A percentile compares a stretch with the other conserved stretches of the same genome.
Conservation (phyloP, 805 yeast genomes). For the Candida pseudoglaebosa region DNA sequence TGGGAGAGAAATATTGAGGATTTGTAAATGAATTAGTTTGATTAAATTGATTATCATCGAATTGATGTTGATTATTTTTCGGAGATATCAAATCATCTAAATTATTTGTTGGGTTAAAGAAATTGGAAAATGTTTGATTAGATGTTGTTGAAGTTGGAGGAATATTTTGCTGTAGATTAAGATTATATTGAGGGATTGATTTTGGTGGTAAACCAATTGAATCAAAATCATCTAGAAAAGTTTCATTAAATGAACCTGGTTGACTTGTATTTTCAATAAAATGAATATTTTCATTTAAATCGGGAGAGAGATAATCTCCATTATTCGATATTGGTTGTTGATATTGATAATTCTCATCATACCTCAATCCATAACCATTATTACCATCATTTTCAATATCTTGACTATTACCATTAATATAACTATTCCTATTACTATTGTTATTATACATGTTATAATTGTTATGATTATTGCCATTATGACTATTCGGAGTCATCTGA, state of each 20-base stretch:
- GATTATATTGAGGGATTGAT: conserved; percentile 4
- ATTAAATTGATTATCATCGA: conserved; percentile 5
- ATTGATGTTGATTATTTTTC: conserved; percentile 11
- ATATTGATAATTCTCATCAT: conserved; percentile 1
- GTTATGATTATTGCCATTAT: not conserved
- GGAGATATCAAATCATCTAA: conserved; percentile 40
- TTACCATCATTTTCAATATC: not conserved
- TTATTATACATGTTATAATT: no score
- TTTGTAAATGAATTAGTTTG: conserved; percentile 20
- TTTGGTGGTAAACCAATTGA: conserved; percentile 10
- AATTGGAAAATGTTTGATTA: conserved; percentile 7
- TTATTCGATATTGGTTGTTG: conserved; percentile 1
- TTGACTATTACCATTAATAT: not conserved
- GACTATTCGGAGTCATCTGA: no score
- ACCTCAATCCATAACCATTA: not conserved
- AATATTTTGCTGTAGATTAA: conserved; percentile 4
- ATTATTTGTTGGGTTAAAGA: conserved; percentile 17
- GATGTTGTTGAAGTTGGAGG: conserved; percentile 8
- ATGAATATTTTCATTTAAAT: not conserved
- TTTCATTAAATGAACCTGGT: conserved; percentile 21
- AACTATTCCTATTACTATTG: no score
- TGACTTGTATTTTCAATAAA: not conserved
- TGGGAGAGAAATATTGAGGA: conserved; percentile 41
- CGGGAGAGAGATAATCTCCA: not conserved
- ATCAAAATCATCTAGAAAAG: conserved; percentile 30